Base-by-base conservation (phyloP, 371 early-diverging fungal species). In the Apophysomyces variabilis region DNA sequence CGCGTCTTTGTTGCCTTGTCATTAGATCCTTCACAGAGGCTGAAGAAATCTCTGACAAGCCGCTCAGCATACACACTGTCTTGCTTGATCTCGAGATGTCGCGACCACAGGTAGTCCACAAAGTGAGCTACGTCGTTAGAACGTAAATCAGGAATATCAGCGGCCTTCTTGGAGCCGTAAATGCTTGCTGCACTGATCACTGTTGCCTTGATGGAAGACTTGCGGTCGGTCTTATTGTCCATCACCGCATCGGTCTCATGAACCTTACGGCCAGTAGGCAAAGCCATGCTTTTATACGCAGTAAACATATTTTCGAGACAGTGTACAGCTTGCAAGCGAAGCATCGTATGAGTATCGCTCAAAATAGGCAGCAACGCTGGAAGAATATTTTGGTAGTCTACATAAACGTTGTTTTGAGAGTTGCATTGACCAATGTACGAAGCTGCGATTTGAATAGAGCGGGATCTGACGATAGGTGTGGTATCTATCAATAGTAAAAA, bases 321-420 rank as follows among this genome's bases (percentile, higher is more conserved):
- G 3, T 61, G 64, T 4, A 88, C 68, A 1, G 88, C 90, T 9
- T 85, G 80, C 7, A 75, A 69, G 36, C 94, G 91, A 39, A 93
- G 82, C 35, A 72, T 74, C 41, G 66, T 68, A 41, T 86, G 65
- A 2, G 63, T 62, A 66, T 89, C 85, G 5, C 76, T 74, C 47
- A 95, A 77, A 5, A 87, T 80, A 38, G 90, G 79, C 41, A 96
- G 67, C n/a, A 95, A 67, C 1, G 83, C 75, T 8, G 96, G 96
- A 1, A 95, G 69, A 36, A 92, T 60, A n/a, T 93, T 80, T 77
- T 96, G 96, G 77, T 87, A 93, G 70, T 95, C 97, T 26, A 71
- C 46, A 5, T 70, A 69, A 38, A 73, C 62, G 18, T 67, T 38
- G 1, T 64, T 66, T 7, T 71, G 65, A 6, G 66, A 61, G 6